A percentile compares a stretch with the other conserved stretches of the same genome.
Conservation (phyloP, 2,329 filamentous ascomycete species). For the Stenocarpella maydis region DNA sequence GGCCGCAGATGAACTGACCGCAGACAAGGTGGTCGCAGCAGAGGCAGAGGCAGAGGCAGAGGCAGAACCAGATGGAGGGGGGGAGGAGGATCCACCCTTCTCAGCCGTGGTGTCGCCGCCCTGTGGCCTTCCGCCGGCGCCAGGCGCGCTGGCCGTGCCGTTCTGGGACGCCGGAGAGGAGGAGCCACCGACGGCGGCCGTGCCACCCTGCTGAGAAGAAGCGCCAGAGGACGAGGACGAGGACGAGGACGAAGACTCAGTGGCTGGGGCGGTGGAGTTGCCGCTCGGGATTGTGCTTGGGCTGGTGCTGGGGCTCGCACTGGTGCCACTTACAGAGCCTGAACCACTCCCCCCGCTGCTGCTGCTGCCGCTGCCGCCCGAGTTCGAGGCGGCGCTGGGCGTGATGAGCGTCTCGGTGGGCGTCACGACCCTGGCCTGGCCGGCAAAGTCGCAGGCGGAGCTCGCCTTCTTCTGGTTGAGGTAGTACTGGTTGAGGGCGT, state of each 20-base stretch:
- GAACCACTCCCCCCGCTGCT: not conserved
- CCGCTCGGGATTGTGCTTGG: constrained; percentile 7
- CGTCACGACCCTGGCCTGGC: constrained; percentile 58
- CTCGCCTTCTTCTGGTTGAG: constrained; percentile 59
- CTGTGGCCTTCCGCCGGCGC: constrained; percentile 1
- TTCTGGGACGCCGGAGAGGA: not conserved
- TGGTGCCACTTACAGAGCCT: constrained; percentile 20
- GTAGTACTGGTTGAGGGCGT: constrained; percentile 79
- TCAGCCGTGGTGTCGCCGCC: constrained; percentile 5
- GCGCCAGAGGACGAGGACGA: not conserved
- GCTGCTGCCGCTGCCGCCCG: not conserved
- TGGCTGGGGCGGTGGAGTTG: not conserved
- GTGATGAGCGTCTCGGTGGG: constrained; percentile 16
- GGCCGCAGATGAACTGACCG: constrained; percentile 16
- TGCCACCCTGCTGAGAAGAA: constrained; percentile 23
- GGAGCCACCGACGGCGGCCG: constrained; percentile 3
- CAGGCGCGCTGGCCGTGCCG: not conserved
- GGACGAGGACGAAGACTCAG: constrained; percentile 4
- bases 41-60: not conserved
- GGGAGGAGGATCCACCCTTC: constrained; percentile 13
- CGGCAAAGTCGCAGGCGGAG: constrained; percentile 75
- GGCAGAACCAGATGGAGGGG: too few relatives aligned
- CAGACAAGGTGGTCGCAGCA: not conserved
- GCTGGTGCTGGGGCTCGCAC: constrained; percentile 21
- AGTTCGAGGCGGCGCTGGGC: not conserved